A percentile compares a stretch with the other conserved stretches of the same genome.
phyloP scores from a whole-genome alignment of 495 filamentous ascomycete genomes.

The Amniculicola lignicola region DNA sequence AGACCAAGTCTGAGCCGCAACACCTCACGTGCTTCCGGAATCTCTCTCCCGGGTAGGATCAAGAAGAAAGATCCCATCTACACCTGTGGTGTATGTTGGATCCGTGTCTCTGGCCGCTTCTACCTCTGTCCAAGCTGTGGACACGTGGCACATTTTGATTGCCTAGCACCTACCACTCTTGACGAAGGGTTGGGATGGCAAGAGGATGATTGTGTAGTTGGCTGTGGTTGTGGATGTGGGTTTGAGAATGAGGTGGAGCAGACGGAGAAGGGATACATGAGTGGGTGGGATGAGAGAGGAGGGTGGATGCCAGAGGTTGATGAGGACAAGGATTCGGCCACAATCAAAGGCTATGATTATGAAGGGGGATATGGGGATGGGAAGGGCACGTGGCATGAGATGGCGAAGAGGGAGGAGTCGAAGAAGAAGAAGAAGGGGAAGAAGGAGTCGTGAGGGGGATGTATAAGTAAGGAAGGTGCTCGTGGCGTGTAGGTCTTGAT shows the following conservation, averaged over 20 bases:
- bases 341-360: neutral
- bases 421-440: conserved; percentile 3
- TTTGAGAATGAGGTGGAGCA: neutral
- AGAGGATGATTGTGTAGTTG: conserved; percentile 5
- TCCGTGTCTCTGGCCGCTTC: conserved; percentile 22
- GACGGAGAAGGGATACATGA: neutral
- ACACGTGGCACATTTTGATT: conserved; percentile 28
- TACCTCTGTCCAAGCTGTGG: conserved; percentile 21
- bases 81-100: conserved; percentile 28
- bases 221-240: conserved; percentile 8
- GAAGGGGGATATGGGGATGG: neutral
- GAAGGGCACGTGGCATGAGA: conserved; percentile 2
- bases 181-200: neutral
- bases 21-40: neutral
- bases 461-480: no score
- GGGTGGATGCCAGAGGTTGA: conserved; percentile 20
- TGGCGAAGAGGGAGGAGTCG: neutral
- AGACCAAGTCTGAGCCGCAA: conserved; percentile 5
- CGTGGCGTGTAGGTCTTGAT: no score
- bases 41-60: neutral
- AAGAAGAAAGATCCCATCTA: conserved; percentile 16
- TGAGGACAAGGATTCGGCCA: neutral
- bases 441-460: neutral
- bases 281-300: conserved; percentile 11
- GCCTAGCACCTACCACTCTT: neutral